phyloP scores from a whole-genome alignment of 1,139 yeast genomes.

The Suhomyces bolitotheri region DNA sequence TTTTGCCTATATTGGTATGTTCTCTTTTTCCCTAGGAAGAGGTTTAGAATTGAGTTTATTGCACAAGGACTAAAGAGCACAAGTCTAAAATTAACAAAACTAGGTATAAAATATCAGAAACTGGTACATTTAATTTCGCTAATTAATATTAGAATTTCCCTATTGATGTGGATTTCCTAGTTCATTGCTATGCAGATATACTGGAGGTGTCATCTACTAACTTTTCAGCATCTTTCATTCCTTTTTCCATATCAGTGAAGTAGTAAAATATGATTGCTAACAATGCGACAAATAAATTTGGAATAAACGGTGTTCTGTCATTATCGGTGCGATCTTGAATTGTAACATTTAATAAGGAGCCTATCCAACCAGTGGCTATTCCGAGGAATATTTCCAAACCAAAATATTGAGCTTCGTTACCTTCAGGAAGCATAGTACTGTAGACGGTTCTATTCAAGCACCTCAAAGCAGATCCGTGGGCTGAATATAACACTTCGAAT shows the following conservation, averaged over 20 bases:
- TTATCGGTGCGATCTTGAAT: constrained; percentile 45
- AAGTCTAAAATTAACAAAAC: too few species aligned
- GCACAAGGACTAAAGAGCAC: too few species aligned
- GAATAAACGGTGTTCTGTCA: constrained; percentile 41
- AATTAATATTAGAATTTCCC: too few species aligned
- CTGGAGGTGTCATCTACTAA: constrained; percentile 7
- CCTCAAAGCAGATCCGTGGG: constrained; percentile 39
- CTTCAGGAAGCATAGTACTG: constrained; percentile 42
- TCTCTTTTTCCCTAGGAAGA: too few species aligned
- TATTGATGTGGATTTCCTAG: too few species aligned
- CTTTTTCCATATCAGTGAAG: constrained; percentile 35
- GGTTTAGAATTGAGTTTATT: too few species aligned
- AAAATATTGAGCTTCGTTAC: constrained; percentile 47
- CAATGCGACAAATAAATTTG: constrained; percentile 34
- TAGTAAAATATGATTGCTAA: constrained; percentile 28
- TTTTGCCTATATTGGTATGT: too few species aligned
- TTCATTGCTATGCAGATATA: too few species aligned
- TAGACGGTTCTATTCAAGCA: constrained; percentile 41
- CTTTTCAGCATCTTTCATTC: constrained; percentile 30
- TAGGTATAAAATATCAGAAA: too few species aligned
- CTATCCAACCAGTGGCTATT: constrained; percentile 48
- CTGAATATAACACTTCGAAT: constrained; percentile 39
- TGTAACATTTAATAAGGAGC: constrained; percentile 39
- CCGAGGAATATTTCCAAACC: constrained; percentile 47
- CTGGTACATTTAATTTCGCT: too few species aligned